These are phyloP conservation scores for Candida maesae DNA, from an alignment of 805 yeast genomes.

Conservation along the genomic window DNA sequence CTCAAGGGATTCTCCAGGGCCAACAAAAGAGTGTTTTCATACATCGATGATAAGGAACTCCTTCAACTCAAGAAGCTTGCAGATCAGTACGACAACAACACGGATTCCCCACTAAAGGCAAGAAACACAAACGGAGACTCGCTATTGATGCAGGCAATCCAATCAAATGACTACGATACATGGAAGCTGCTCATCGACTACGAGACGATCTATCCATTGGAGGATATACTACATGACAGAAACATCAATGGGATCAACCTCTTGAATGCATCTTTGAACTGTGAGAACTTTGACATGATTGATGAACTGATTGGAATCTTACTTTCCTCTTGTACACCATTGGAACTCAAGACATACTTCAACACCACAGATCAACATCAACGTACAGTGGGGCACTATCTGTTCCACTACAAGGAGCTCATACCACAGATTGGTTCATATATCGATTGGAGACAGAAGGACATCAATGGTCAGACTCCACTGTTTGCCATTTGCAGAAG, in stretches of 20 bases:
- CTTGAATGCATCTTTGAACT: slow-evolving; percentile 56
- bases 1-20: slow-evolving; percentile 39
- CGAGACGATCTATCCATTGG: slow-evolving; percentile 52
- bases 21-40: slow-evolving; percentile 53
- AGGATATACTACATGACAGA: slow-evolving; percentile 63
- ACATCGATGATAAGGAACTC: slow-evolving; percentile 37
- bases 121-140: slow-evolving; percentile 66
- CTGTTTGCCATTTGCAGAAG: slow-evolving; percentile 70
- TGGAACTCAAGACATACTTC: slow-evolving; percentile 48
- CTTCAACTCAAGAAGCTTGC: slow-evolving; percentile 24
- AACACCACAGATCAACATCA: slow-evolving; percentile 47
- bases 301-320: slow-evolving; percentile 45
- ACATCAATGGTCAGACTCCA: slow-evolving; percentile 71
- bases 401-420: slow-evolving; percentile 53
- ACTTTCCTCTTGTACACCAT: slow-evolving; percentile 34
- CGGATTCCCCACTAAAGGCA: slow-evolving; percentile 30
- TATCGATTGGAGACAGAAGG: slow-evolving; percentile 68
- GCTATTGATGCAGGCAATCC: slow-evolving; percentile 58
- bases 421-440: slow-evolving; percentile 51
- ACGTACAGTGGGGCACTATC: slow-evolving; percentile 70
- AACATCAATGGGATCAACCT: slow-evolving; percentile 53
- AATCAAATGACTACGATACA: slow-evolving; percentile 39
- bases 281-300: slow-evolving; percentile 45
- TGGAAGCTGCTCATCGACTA: slow-evolving; percentile 46
- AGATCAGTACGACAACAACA: slow-evolving; percentile 23